Conservation (phyloP, 352 stramenopile species). For the Phytophthora boehmeriae region DNA sequence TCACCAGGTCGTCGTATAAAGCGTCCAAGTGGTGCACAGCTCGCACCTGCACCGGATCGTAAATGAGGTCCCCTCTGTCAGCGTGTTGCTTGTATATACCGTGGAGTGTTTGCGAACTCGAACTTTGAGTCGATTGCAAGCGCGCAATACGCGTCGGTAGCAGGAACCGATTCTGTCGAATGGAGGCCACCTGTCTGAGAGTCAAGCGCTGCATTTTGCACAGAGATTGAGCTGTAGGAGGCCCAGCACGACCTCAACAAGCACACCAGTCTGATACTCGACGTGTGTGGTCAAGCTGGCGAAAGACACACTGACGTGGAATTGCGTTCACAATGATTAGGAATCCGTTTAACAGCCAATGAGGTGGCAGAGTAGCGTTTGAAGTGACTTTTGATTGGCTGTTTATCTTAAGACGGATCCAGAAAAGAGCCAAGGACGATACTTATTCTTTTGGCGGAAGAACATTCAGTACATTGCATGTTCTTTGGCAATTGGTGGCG, state of each 20-base stretch:
- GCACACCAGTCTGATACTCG: not conserved
- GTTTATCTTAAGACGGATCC: no score
- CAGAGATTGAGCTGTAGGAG: not conserved
- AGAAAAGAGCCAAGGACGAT: no score
- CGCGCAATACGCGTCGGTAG: not conserved
- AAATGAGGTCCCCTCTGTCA: conserved; percentile 62
- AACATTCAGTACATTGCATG: conserved; percentile 3
- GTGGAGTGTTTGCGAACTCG: conserved; percentile 41
- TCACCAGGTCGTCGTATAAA: conserved; percentile 58
- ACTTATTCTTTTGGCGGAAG: no score
- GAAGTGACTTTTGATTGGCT: conserved; percentile 23
- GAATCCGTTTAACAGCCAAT: conserved; percentile 14
- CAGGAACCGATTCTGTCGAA: not conserved
- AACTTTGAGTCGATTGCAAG: conserved; percentile 22
- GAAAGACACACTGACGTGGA: conserved; percentile 12
- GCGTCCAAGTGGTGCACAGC: conserved; percentile 68
- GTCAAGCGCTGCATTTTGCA: conserved; percentile 20
- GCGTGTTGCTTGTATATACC: conserved; percentile 65
- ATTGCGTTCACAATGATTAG: conserved; percentile 22
- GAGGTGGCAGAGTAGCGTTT: not conserved
- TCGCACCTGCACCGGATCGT: conserved; percentile 71
- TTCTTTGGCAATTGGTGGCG: conserved; percentile 15
- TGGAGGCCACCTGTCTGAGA: conserved; percentile 5
- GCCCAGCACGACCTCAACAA: not conserved
- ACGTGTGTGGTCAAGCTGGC: conserved; percentile 8